These are phyloP conservation scores for Malus sieversii DNA, from an alignment of 306 rosid species.

Conservation along the genomic window DNA sequence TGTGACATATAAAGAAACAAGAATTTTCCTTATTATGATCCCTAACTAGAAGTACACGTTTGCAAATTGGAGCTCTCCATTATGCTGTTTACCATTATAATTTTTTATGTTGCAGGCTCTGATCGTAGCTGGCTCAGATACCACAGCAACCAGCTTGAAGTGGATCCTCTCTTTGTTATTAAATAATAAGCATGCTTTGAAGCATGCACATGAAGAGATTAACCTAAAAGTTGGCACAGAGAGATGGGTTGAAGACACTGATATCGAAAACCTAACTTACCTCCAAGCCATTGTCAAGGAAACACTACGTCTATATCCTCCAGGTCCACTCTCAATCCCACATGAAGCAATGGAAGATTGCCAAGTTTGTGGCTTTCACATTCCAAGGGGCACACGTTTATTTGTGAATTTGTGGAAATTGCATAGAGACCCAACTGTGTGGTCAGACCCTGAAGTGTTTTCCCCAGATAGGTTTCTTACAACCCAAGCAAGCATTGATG, in stretches of 20 bases:
- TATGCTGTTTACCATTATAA: not conserved
- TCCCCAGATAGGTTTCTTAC: conserved; percentile 41
- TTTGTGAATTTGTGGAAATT: conserved; percentile 51
- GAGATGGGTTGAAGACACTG: conserved; percentile 34
- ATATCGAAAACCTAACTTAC: conserved; percentile 30
- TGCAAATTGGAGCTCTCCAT: not conserved
- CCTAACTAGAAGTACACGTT: too few relatives aligned
- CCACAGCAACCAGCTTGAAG: conserved; percentile 38
- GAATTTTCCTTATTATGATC: too few relatives aligned
- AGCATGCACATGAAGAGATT: conserved; percentile 46
- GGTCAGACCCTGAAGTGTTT: conserved; percentile 41
- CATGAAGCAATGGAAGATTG: conserved; percentile 59
- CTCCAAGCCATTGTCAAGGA: conserved; percentile 48
- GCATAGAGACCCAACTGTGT: conserved; percentile 44
- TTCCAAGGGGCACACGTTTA: conserved; percentile 44
- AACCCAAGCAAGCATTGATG: not conserved
- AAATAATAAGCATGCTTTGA: conserved; percentile 27
- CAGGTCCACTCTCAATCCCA: conserved; percentile 44
- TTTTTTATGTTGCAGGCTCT: conserved; percentile 25
- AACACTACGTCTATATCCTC: conserved; percentile 44
- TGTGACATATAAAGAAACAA: too few relatives aligned
- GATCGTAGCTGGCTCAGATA: conserved; percentile 48
- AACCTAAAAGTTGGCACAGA: conserved; percentile 34
- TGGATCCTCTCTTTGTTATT: conserved; percentile 40
- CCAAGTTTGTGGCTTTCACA: conserved; percentile 15